Evolutionary conservation across 768 basidiomycete species (phyloP), one percentile per base, ranked within the genome.

Genomic region (Russula lepida): DNA sequence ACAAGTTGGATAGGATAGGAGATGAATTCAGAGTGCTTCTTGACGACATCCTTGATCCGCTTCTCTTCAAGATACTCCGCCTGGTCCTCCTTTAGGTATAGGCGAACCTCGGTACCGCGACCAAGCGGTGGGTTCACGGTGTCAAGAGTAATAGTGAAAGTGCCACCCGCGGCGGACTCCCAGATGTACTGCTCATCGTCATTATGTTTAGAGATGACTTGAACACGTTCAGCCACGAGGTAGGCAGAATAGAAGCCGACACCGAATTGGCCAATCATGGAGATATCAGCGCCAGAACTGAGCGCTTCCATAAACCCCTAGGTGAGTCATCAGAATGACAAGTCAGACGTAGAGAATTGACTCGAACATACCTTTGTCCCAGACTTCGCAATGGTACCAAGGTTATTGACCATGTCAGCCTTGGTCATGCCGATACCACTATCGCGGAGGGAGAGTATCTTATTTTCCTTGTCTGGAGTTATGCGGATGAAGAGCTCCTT

Each of bases 11-110:
- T 99, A 66, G 97, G 97, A 79, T 98, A 98, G 32, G 95, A 98
- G 77, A 98, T 99, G 81, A 98, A 98, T 79, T 99, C 95, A 71
- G 95, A 98, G 83, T 99, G 95, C 82, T 98, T 98, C 84, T 99
- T 98, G 74, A 99, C 95, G 68, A 95, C 92, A 68, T 98, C 97
- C 83, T 95, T 95, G 83, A 98, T 91, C 76, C 86, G 87, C 83
- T 97, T 97, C 85, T 99, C 95, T 80, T 99, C 95, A 49, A 98
- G 84, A 79, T 98, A 98, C 76, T 98, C 97, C 64, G 90, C 86
- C 78, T 98, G 93, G 74, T 99, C 97, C 74, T 98, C 97, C 82
- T 99, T 98, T 74, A 99, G 78, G 83, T 78, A 92, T 63, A 95
- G 86, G 66, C 86, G 86, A 69, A 95, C 83, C 76, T 95, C 91